Evolutionary conservation across 2,329 filamentous ascomycete species (phyloP), one percentile per base, ranked within the genome.

Genomic region (Talaromyces rugulosus): DNA sequence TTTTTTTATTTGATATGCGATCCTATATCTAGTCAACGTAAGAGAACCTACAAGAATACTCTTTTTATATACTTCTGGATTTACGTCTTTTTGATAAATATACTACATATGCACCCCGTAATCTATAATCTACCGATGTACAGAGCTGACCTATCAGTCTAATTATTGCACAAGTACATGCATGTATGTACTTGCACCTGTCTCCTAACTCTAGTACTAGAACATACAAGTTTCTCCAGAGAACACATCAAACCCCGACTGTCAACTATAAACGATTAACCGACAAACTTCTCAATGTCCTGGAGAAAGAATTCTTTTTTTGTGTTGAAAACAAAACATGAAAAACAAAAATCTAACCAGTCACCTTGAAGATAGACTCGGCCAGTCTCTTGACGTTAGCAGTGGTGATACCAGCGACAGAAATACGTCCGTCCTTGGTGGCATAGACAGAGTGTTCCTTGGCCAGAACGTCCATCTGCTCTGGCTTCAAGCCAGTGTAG

Each of bases 361-460:
- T 81, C 57, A 82, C 75, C 72, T 82, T 81, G 78, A 75, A 80
- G 72, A 82, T 82, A 62, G 77, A 72, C 72, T 82, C 77, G 36
- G 80, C 80, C 51, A 82, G 77, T 65, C 80, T 76, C 73, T 79
- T 75, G 66, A 82, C 80, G 65, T 82, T 82, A 72, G 71, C 77
- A 44, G 74, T 70, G 64, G 80, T 82, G 72, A 82, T 82, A 66
- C 80, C 80, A 60, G 77, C 77, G 44, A 80, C 78, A 36, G 80
- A 80, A 67, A 84, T 80, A 70, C 82, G 78, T 62, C 82, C 82
- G 67, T 82, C 81, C 83, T 92, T 95, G 79, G 95, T 98, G 68
- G 93, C 94, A 77, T 99, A 99, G 71, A 99, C 94, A 64, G 92
- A 96, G 85, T 95, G 91, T 83, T 98, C 91, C 83, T 96, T 92